These are phyloP conservation scores for Yarrowia porcina DNA, from an alignment of 805 yeast species.

Conservation along the genomic window DNA sequence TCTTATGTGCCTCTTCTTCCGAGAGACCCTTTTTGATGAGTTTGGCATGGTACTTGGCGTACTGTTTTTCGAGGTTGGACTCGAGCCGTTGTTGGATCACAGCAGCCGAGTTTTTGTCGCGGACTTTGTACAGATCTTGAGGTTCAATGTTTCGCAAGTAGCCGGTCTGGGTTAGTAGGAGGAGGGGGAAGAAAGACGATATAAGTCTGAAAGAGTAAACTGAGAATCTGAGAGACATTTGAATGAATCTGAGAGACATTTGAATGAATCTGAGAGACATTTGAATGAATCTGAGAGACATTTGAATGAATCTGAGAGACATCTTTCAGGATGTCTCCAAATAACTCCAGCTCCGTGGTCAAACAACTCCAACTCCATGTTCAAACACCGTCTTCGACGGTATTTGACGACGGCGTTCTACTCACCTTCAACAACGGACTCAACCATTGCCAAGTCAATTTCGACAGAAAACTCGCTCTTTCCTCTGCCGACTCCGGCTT, in stretches of 20 bases:
- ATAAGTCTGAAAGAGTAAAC: no score
- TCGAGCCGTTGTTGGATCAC: constrained; percentile 41
- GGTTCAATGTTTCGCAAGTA: constrained; percentile 58
- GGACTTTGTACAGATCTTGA: constrained; percentile 50
- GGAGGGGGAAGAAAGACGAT: no score
- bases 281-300: no score
- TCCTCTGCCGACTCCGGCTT: constrained; percentile 19
- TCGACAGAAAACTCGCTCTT: not conserved
- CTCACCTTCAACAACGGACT: constrained; percentile 17
- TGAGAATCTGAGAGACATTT: no score
- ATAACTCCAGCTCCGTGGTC: no score
- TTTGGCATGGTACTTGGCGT: constrained; percentile 32
- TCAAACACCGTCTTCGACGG: no score
- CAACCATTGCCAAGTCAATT: constrained; percentile 20
- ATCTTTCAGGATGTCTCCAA: no score
- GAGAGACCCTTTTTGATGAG: constrained; percentile 42
- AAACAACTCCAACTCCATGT: no score
- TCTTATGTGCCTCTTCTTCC: constrained; percentile 39
- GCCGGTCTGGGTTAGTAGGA: constrained; percentile 41
- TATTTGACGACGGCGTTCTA: not conserved
- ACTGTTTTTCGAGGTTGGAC: constrained; percentile 31
- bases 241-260: no score
- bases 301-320: no score
- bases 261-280: no score
- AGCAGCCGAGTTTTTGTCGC: constrained; percentile 38